Evolutionary conservation across 2,329 filamentous ascomycete genomes (phyloP), one percentile per base, ranked within the genome.

Genomic region (Talaromyces rugulosus): DNA sequence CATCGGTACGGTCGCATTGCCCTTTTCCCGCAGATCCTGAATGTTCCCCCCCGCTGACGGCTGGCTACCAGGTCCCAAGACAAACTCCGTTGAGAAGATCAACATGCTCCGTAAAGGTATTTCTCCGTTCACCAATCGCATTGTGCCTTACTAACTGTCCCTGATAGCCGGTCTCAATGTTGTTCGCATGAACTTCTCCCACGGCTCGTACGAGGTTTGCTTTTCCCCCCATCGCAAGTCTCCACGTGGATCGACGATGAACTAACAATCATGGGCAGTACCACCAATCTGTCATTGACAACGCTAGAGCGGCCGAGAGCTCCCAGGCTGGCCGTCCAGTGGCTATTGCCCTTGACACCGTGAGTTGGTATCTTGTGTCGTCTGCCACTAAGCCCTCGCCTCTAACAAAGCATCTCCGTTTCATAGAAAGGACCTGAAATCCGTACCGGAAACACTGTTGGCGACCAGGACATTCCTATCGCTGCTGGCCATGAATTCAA

Each of bases 141-240:
- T 30, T 12, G 27, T n/a, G 12, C 2, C 5, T n/a, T 53, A 7
- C 44, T 47, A 14, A 47, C 44, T 27, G 42, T 63, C 65, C 50
- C 56, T 62, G 62, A 69, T 67, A 82, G 89, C 89, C 68, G 95
- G 95, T 80, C 89, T 98, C 73, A 98, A 98, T 81, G 92, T 99
- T 70, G 95, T 98, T 70, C 94, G 95, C 82, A 99, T 99, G 95
- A 99, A 99, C 89, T 98, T 98, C 79, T 96, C 90, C 68, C 91
- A 96, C 80, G 91, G 91, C 73, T 89, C 88, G 69, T 95, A 98
- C 80, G 93, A 89, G 77, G 82, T 84, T 74, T 64, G 71, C 65
- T 47, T 56, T 58, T 40, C 30, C 40, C 34, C n/a, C 16, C 6
- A 16, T 53, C 16, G 28, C 28, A 27, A 31, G n/a, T 31, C 14